Evolutionary conservation across 1,284 basidiomycete species (phyloP).

Genomic region (Irpex sp.): DNA sequence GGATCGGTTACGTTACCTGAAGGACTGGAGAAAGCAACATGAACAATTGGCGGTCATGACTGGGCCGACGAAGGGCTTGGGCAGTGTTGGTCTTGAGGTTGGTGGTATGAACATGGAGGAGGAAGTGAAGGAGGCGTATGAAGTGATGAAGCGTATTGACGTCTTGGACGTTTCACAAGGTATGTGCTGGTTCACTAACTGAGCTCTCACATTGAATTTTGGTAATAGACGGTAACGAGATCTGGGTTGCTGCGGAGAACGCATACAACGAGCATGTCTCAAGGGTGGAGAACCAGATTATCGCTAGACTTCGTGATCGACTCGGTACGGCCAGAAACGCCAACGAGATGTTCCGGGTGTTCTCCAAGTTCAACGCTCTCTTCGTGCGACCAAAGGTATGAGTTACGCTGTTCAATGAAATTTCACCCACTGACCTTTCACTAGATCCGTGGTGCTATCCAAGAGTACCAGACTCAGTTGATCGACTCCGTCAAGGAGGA

Average conservation of each 20-base stretch:
- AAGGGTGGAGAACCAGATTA: conserved; percentile 98
- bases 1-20: conserved; percentile 89
- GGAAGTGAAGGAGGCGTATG: conserved; percentile 95
- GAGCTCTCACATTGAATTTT: background rate
- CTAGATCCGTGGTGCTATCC: conserved; percentile 95
- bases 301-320: conserved; percentile 91
- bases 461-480: conserved; percentile 98
- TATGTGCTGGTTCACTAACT: conserved; percentile 42
- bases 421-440: background rate
- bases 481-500: conserved; percentile 99
- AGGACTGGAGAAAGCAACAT: conserved; percentile 96
- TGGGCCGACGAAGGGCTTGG: conserved; percentile 90
- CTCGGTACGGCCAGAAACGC: conserved; percentile 97
- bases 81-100: conserved; percentile 76
- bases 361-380: conserved; percentile 97
- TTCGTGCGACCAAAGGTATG: conserved; percentile 96
- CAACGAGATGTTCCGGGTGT: conserved; percentile 99
- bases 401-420: background rate
- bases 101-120: conserved; percentile 96
- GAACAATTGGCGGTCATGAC: conserved; percentile 99
- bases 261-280: conserved; percentile 98
- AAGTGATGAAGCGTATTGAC: conserved; percentile 95
- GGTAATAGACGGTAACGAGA: conserved; percentile 91
- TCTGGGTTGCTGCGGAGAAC: conserved; percentile 96
- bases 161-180: conserved; percentile 93